A percentile compares a stretch with the other conserved stretches of the same genome.
phyloP scores from a whole-genome alignment of 2,329 filamentous ascomycete species.

The Apiospora rasikravindrae region DNA sequence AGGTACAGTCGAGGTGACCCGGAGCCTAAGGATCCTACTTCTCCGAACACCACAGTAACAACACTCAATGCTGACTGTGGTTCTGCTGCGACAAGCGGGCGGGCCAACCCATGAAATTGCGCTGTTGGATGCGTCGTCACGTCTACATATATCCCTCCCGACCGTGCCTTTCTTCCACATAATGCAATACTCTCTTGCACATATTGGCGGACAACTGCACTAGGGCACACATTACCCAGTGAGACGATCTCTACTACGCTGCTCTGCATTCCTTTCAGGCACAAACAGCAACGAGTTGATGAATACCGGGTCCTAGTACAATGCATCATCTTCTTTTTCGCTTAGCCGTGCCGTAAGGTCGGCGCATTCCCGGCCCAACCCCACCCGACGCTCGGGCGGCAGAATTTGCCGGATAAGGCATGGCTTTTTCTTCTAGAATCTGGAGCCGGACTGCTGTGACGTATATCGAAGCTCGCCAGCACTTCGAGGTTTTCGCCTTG shows the following conservation, averaged over 20 bases:
- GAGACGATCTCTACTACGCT: background rate
- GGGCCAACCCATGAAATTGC: background rate
- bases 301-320: background rate
- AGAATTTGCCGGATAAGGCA: background rate
- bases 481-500: background rate
- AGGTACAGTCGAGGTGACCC: background rate
- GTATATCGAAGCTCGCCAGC: background rate
- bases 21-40: background rate
- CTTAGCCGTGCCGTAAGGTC: background rate
- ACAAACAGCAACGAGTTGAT: background rate
- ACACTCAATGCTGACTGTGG: background rate
- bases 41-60: background rate
- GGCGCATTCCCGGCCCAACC: conserved; percentile 1
- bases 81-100: background rate
- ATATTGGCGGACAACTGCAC: background rate
- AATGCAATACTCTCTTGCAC: background rate
- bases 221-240: background rate
- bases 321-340: background rate
- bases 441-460: background rate
- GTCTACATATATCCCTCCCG: background rate
- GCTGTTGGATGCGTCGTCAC: background rate
- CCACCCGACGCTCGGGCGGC: background rate
- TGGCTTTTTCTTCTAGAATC: background rate
- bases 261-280: background rate
- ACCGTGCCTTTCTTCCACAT: background rate